Evolutionary conservation across 1,139 yeast species (phyloP).

Genomic region (Pichia sp.): DNA sequence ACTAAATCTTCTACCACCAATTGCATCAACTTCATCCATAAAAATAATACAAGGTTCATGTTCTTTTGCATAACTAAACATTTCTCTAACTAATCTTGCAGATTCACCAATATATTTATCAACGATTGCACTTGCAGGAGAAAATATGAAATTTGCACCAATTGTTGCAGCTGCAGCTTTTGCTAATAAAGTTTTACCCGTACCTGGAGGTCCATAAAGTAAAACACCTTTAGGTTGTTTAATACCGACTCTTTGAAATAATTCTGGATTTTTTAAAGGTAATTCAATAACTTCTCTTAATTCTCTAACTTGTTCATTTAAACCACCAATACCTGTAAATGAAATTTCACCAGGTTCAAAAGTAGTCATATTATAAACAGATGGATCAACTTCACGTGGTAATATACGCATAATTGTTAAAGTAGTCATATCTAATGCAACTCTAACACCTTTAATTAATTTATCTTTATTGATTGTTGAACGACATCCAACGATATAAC

Average conservation of each 20-base stretch:
- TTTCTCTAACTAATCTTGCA: slow-evolving; percentile 93
- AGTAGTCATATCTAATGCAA: slow-evolving; percentile 96
- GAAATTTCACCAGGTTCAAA: slow-evolving; percentile 96
- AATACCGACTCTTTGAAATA: slow-evolving; percentile 92
- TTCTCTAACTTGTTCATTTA: slow-evolving; percentile 92
- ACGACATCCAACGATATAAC: slow-evolving; percentile 96
- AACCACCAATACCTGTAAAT: slow-evolving; percentile 94
- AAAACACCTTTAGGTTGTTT: slow-evolving; percentile 98
- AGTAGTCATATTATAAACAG: slow-evolving; percentile 97
- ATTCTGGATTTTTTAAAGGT: slow-evolving; percentile 95
- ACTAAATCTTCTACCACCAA: slow-evolving; percentile 96
- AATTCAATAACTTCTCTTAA: slow-evolving; percentile 95
- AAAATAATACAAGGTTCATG: slow-evolving; percentile 98
- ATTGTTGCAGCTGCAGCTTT: slow-evolving; percentile 98
- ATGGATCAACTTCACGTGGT: slow-evolving; percentile 97
- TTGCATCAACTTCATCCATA: slow-evolving; percentile 99
- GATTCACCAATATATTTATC: slow-evolving; percentile 98
- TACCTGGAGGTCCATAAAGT: slow-evolving; percentile 98
- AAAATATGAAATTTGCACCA: slow-evolving; percentile 95
- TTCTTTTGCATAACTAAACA: slow-evolving; percentile 97
- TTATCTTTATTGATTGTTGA: slow-evolving; percentile 81
- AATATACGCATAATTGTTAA: slow-evolving; percentile 94
- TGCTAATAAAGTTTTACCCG: slow-evolving; percentile 93
- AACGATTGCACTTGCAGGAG: slow-evolving; percentile 97
- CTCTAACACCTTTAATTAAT: slow-evolving; percentile 91